Conservation (phyloP, 2,329 filamentous ascomycete genomes). For the Ophiocordyceps robertsii region DNA sequence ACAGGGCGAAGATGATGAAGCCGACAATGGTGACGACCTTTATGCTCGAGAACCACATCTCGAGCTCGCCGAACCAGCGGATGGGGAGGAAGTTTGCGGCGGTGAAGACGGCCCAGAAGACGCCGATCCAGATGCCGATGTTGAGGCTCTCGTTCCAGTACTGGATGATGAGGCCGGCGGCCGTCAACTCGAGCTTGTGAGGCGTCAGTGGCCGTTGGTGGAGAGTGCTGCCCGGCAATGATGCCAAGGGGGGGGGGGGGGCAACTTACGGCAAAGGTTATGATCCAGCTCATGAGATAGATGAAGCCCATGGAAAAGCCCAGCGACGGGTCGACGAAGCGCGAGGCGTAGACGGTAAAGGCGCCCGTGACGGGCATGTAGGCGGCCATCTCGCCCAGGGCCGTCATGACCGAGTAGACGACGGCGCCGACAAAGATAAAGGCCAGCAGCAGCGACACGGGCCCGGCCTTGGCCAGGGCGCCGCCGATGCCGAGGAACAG, state of each 20-base stretch:
- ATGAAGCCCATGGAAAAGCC: constrained; percentile 40
- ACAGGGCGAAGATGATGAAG: constrained; percentile 65
- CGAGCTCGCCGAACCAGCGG: constrained; percentile 60
- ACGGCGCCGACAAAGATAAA: constrained; percentile 59
- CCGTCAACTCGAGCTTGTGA: constrained; percentile 62
- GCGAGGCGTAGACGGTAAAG: constrained; percentile 63
- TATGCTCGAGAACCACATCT: constrained; percentile 67
- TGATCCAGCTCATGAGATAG: no score
- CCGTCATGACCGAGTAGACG: constrained; percentile 63
- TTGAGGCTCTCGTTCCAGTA: constrained; percentile 53
- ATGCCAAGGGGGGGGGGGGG: no score
- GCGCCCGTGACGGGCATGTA: constrained; percentile 65
- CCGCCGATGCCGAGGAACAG: constrained; percentile 56
- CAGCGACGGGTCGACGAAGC: constrained; percentile 59
- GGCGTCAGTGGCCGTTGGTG: no score
- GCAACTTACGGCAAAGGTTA: no score
- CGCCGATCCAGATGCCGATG: constrained; percentile 58
- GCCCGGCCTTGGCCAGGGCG: constrained; percentile 49
- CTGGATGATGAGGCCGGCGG: constrained; percentile 61
- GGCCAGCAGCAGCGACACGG: constrained; percentile 52
- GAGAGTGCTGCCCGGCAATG: no score
- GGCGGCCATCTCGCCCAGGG: constrained; percentile 60
- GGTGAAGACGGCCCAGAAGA: constrained; percentile 62
- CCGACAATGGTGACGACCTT: constrained; percentile 65
- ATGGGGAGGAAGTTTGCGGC: constrained; percentile 59